Conservation (phyloP, 1,139 yeast genomes). For the Yamadazyma dendronema region DNA sequence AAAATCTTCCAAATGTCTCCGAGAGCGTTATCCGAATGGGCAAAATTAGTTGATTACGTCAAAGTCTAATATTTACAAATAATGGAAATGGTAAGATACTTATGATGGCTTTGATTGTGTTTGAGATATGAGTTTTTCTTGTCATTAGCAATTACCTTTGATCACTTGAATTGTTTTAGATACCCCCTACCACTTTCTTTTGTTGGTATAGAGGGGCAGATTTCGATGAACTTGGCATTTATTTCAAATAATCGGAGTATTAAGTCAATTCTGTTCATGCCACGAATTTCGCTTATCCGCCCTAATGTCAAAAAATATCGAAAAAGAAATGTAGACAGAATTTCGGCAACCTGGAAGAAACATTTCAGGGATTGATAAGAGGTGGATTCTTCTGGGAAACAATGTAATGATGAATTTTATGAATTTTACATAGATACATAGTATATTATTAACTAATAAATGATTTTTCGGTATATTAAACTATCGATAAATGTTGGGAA, state of each 20-base stretch:
- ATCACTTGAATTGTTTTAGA: too few relatives aligned
- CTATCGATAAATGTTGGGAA: too few relatives aligned
- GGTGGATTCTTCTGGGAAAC: too few relatives aligned
- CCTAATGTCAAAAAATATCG: background rate
- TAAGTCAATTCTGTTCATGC: background rate
- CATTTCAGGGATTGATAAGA: too few relatives aligned
- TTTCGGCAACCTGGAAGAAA: too few relatives aligned
- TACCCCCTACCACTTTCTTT: too few relatives aligned
- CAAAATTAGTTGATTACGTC: background rate
- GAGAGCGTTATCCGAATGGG: background rate
- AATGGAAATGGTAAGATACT: background rate
- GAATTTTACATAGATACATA: too few relatives aligned
- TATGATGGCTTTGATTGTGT: background rate
- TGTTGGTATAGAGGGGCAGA: too few relatives aligned
- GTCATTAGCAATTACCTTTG: too few relatives aligned
- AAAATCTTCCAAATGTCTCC: background rate
- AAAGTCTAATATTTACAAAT: background rate
- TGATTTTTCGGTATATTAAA: too few relatives aligned
- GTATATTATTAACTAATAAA: too few relatives aligned
- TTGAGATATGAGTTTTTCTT: background rate
- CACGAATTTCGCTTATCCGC: background rate
- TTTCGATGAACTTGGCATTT: background rate
- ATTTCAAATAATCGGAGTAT: background rate
- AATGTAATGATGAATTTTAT: too few relatives aligned
- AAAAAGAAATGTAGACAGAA: background rate